A percentile compares a stretch with the other conserved stretches of the same genome.
Evolutionary conservation across 768 basidiomycete species (phyloP).

Genomic region (Naganishia vaughanmartiniae): DNA sequence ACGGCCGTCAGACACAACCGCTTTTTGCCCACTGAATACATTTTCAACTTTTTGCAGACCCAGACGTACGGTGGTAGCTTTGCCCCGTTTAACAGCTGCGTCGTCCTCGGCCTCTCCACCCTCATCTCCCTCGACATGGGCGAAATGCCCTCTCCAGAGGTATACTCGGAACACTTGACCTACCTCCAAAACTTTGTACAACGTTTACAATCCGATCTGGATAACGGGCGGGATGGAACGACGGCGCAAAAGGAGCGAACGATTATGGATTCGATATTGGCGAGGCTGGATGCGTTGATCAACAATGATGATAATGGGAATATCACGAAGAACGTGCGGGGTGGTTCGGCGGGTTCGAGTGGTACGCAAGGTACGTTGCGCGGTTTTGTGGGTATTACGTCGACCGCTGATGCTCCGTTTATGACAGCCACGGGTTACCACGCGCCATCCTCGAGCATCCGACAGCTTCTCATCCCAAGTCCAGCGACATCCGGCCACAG

Average conservation of each 20-base stretch:
- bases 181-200: constrained; percentile 25
- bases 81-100: constrained; percentile 26
- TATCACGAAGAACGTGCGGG: neutral
- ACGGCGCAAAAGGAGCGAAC: constrained; percentile 23
- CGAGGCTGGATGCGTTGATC: constrained; percentile 24
- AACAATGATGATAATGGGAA: constrained; percentile 6
- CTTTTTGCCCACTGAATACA: neutral
- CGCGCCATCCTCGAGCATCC: neutral
- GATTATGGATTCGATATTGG: constrained; percentile 30
- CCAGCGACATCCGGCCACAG: constrained; percentile 19
- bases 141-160: constrained; percentile 23
- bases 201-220: constrained; percentile 22
- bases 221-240: constrained; percentile 21
- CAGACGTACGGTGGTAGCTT: constrained; percentile 27
- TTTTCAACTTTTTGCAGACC: neutral
- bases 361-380: neutral
- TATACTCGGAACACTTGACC: constrained; percentile 23
- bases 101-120: constrained; percentile 27
- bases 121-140: constrained; percentile 29
- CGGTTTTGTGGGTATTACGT: neutral
- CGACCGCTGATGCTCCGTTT: neutral
- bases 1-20: neutral
- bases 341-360: neutral
- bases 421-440: neutral
- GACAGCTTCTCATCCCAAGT: neutral